These are phyloP conservation scores for Yamadazyma tumulicola DNA, from an alignment of 805 yeast species.

Conservation along the genomic window DNA sequence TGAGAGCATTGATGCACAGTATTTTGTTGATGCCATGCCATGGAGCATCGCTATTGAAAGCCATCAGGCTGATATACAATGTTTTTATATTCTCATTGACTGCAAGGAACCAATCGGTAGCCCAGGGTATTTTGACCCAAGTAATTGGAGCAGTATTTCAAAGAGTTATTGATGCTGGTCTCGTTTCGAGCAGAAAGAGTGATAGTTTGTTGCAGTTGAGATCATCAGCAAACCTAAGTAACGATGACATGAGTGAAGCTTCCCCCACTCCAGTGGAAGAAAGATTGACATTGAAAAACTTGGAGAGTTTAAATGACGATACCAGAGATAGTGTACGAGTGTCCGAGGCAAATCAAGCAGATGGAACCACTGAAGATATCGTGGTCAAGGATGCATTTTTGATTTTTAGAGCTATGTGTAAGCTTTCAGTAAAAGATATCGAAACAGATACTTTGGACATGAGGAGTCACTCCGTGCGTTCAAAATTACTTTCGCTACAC, in stretches of 20 bases:
- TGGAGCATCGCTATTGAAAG: conserved; percentile 83
- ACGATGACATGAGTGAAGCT: conserved; percentile 17
- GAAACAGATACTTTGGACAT: conserved; percentile 75
- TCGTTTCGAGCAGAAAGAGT: conserved; percentile 30
- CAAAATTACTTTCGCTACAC: conserved; percentile 84
- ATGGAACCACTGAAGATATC: conserved; percentile 59
- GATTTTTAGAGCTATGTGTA: conserved; percentile 92
- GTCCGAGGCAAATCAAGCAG: conserved; percentile 42
- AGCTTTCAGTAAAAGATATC: conserved; percentile 78
- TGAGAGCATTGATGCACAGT: conserved; percentile 87
- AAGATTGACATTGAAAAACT: conserved; percentile 54
- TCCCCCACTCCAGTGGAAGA: conserved; percentile 15
- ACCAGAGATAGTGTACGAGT: conserved; percentile 48
- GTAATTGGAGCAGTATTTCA: conserved; percentile 84
- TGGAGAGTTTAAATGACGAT: conserved; percentile 54
- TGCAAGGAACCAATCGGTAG: conserved; percentile 84
- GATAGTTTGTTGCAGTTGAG: conserved; percentile 19
- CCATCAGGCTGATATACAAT: conserved; percentile 90
- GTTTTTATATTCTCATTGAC: conserved; percentile 82
- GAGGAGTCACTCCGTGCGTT: conserved; percentile 90
- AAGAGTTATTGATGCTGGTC: conserved; percentile 44
- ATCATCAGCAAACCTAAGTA: conserved; percentile 22
- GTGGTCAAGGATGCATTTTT: conserved; percentile 88
- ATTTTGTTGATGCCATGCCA: conserved; percentile 83
- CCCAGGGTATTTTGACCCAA: conserved; percentile 93